Evolutionary conservation across 768 basidiomycete genomes (phyloP), one percentile per base, ranked within the genome.

Genomic region (Gloeopeniophorella convolvens): DNA sequence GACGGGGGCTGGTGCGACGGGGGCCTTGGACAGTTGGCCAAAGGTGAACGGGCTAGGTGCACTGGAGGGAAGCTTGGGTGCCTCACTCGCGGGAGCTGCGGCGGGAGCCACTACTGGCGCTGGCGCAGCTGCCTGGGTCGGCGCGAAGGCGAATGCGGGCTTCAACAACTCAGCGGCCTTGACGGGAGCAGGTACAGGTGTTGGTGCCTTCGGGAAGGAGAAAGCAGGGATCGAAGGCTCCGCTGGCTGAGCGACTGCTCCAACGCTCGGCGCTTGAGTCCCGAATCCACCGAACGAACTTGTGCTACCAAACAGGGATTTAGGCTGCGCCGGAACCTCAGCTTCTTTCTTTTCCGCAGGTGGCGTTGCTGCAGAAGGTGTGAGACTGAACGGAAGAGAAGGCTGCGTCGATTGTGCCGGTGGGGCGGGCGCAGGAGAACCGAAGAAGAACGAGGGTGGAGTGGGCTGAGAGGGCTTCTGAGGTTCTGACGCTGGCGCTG

Each of bases 311-410:
- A 56, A 54, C 5, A 56, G 33, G 23, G 51, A 30, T 18, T 46
- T 54, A 18, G 28, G 30, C 10, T 12, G 39, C 11, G 33, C 41
- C 21, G 32, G 28, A 18, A 2, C 15, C 11, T 26, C 28, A 21
- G 37, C 35, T 24, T 43, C 45, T 32, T 33, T 54, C 42, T 47
- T 39, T 30, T 53, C 50, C 13, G 26, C 27, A 12, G 16, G 28
- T 23, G 42, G 50, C 42, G 31, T 12, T 8, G 31, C 21, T 18
- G 43, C 18, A 13, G 47, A 45, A 31, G 50, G 43, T 10, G 50
- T 43, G 21, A 56, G 46, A 26, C 31, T 44, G 27, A 49, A 55
- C 39, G 54, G 47, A 34, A 56, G 53, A 28, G 55, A 34, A 2
- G 53, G 20, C 21, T 11, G 36, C 13, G 28, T 31, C 26, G 32